Evolutionary conservation across 306 rosid genomes (phyloP).

Genomic region (Pyrus bretschneideri): DNA sequence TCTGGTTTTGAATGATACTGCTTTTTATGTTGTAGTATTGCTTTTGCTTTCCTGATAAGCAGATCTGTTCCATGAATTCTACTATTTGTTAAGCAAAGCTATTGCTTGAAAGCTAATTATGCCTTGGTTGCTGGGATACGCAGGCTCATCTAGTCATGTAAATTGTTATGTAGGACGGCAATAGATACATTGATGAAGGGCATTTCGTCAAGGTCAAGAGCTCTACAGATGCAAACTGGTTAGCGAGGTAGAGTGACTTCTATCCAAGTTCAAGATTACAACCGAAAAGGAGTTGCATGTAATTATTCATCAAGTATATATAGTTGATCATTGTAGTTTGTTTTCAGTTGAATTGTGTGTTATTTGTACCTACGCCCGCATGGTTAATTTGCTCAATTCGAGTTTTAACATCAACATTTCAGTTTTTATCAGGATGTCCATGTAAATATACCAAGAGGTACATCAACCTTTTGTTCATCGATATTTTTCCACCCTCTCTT

Average conservation of each 20-base stretch:
- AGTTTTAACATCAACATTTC: neutral
- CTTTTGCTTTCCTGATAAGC: neutral
- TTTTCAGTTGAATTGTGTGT: neutral
- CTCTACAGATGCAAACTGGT: conserved; percentile 27
- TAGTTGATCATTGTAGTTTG: neutral
- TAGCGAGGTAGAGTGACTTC: neutral
- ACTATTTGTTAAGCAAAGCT: neutral
- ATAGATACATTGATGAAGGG: conserved; percentile 1
- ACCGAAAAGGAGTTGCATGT: neutral
- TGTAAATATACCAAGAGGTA: neutral
- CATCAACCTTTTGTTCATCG: neutral
- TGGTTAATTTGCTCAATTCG: neutral
- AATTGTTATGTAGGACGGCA: neutral
- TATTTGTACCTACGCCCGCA: neutral
- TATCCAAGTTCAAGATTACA: neutral
- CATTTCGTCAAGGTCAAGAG: conserved; percentile 11
- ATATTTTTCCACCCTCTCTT: too few species aligned
- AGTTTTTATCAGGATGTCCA: neutral
- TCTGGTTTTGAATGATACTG: neutral
- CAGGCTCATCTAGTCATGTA: conserved; percentile 28
- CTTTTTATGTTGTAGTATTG: neutral
- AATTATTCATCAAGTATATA: neutral
- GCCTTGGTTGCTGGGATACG: neutral
- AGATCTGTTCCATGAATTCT: neutral
- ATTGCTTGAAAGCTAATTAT: neutral